Evolutionary conservation across 805 yeast species (phyloP).

Genomic region (Candida railenensis): DNA sequence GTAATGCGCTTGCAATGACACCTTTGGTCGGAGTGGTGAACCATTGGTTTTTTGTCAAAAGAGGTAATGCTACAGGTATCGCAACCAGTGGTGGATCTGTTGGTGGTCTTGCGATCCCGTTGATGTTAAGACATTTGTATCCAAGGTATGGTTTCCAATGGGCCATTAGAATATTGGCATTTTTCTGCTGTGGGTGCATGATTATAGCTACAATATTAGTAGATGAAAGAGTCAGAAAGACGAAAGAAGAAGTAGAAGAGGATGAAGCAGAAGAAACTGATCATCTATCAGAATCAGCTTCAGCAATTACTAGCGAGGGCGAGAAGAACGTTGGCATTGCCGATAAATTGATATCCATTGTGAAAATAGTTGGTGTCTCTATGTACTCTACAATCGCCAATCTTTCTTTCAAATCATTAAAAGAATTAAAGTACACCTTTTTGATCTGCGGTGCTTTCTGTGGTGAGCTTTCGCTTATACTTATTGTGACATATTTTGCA

Average conservation of each 20-base stretch:
- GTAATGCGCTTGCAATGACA: constrained; percentile 58
- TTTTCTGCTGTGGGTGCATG: constrained; percentile 16
- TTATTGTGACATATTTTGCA: constrained; percentile 31
- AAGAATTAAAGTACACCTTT: constrained; percentile 22
- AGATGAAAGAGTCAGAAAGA: constrained; percentile 13
- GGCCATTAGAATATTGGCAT: constrained; percentile 48
- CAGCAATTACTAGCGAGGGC: neutral
- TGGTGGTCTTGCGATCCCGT: constrained; percentile 57
- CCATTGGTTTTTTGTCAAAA: constrained; percentile 60
- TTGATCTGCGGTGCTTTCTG: constrained; percentile 31
- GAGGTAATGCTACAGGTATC: constrained; percentile 59
- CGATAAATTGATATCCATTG: neutral
- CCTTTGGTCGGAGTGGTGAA: constrained; percentile 62
- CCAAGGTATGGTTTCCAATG: constrained; percentile 48
- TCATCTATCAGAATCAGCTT: too few relatives aligned
- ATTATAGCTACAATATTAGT: constrained; percentile 13
- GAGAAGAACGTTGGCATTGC: neutral
- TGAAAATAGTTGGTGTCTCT: neutral
- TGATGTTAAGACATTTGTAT: constrained; percentile 41
- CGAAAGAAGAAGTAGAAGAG: neutral
- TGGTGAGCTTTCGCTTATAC: constrained; percentile 27
- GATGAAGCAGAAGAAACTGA: neutral
- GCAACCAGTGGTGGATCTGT: constrained; percentile 58
- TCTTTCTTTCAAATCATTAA: constrained; percentile 11
- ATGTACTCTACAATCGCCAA: constrained; percentile 1